Conservation (phyloP, 768 basidiomycete species). For the Artomyces pyxidatus region DNA sequence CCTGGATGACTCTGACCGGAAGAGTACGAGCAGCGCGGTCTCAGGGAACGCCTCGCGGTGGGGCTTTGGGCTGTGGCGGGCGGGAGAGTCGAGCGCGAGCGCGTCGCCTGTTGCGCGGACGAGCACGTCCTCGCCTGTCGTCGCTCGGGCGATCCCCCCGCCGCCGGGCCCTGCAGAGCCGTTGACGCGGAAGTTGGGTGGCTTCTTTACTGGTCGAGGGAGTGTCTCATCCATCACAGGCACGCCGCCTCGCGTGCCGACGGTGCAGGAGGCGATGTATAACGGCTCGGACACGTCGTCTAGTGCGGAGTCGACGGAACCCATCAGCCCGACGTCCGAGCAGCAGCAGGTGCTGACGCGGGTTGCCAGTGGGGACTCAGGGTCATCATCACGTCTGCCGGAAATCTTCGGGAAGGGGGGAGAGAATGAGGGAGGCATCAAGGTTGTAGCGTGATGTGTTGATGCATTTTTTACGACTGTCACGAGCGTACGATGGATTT, state of each 20-base stretch:
- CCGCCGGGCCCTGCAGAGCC: constrained; percentile 6
- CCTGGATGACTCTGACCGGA: constrained; percentile 7
- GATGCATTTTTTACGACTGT: too few relatives aligned
- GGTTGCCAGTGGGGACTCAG: too few relatives aligned
- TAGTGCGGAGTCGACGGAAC: constrained; percentile 37
- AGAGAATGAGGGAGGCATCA: too few relatives aligned
- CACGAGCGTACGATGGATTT: too few relatives aligned
- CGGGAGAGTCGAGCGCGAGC: constrained; percentile 3
- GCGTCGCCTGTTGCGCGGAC: background rate
- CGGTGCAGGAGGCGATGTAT: constrained; percentile 32
- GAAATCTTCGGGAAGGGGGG: too few relatives aligned
- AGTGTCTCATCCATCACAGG: constrained; percentile 42
- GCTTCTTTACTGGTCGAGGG: constrained; percentile 54
- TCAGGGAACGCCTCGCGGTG: constrained; percentile 11
- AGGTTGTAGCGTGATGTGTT: too few relatives aligned
- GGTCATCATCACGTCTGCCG: too few relatives aligned
- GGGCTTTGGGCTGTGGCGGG: constrained; percentile 15
- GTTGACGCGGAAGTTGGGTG: constrained; percentile 49
- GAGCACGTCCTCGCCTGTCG: constrained; percentile 6
- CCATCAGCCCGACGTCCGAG: constrained; percentile 42
- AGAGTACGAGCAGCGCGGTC: constrained; percentile 11
- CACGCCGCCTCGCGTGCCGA: constrained; percentile 23
- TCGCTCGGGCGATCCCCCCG: constrained; percentile 3
- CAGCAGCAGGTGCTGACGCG: too few relatives aligned
- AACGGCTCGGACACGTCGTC: constrained; percentile 55